Evolutionary conservation across 768 basidiomycete species (phyloP), one percentile per base, ranked within the genome.

Genomic region (Hericium coralloides): DNA sequence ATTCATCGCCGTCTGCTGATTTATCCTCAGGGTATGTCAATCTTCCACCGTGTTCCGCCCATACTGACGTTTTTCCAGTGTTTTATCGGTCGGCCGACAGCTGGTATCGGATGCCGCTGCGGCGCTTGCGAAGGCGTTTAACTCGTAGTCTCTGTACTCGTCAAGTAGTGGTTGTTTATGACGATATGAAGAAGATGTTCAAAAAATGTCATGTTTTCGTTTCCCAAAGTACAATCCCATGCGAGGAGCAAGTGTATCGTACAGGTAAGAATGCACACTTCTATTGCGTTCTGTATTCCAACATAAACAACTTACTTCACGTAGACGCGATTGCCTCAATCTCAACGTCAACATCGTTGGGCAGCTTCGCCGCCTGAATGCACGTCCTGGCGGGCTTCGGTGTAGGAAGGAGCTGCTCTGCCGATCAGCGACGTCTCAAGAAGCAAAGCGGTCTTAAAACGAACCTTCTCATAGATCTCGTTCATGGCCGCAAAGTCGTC

Each of bases 331-430:
- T 83, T 8, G 76, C 80, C 67, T 89, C 87, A 41, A 89, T 83
- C 73, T 91, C 88, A 45, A 88, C 76, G 61, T 85, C 78, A 6
- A 87, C 85, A 58, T 86, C 85, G 62, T 76, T 75, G 0, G 87
- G 87, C 38, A 89, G 73, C 60, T 78, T 78, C 8, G 78, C 84
- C 12, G 82, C 85, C 71, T 89, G 86, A 60, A 92, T 87, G 67
- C 84, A 86, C 9, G 85, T 87, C 55, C 88, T 72, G 8, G 87
- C 82, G 12, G 89, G 89, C 71, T 88, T 88, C 15, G 79, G 80
- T 36, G 66, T 70, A 0, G 80, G 80, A 26, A 80, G 64, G 9
- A 79, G 58, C 79, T 80, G 47, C 14, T 15, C 31, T 6, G 31
- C 7, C 10, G 31, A 31, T 31, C 31, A 31, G 31, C 31, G 4